These are phyloP conservation scores for Cordyceps javanica DNA, from an alignment of 2,329 filamentous ascomycete species.

Conservation along the genomic window DNA sequence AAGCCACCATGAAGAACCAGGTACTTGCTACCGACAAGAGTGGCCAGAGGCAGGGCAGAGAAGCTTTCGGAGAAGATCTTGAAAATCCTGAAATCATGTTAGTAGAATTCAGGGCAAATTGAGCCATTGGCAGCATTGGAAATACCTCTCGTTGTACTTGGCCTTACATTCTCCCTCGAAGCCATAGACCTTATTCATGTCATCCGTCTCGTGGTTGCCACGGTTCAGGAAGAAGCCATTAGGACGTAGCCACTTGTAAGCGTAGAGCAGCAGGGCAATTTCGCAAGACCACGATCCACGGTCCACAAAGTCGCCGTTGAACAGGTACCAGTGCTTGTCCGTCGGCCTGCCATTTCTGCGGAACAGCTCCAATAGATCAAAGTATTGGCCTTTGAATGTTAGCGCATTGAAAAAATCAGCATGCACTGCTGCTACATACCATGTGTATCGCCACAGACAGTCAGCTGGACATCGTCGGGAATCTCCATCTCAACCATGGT, in stretches of 20 bases:
- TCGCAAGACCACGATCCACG: slow-evolving; percentile 98
- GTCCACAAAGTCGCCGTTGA: slow-evolving; percentile 98
- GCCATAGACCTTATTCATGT: slow-evolving; percentile 98
- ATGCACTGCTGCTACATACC: slow-evolving; percentile 47
- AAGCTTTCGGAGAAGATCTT: slow-evolving; percentile 98
- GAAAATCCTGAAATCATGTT: slow-evolving; percentile 56
- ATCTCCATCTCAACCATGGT: slow-evolving; percentile 96
- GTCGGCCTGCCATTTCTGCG: slow-evolving; percentile 77
- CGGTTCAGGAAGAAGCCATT: slow-evolving; percentile 90
- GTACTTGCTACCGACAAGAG: slow-evolving; percentile 83
- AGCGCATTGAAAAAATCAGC: slow-evolving; percentile 13
- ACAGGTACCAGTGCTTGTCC: slow-evolving; percentile 87
- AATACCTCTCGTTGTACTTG: slow-evolving; percentile 82
- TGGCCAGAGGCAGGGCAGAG: slow-evolving; percentile 86
- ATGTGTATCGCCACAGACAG: slow-evolving; percentile 95
- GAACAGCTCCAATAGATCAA: slow-evolving; percentile 95
- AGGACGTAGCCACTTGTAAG: slow-evolving; percentile 93
- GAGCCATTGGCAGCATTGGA: not conserved
- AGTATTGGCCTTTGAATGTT: slow-evolving; percentile 73
- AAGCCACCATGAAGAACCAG: slow-evolving; percentile 90
- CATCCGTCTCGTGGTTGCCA: slow-evolving; percentile 97
- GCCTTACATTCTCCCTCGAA: slow-evolving; percentile 98
- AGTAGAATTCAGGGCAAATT: slow-evolving; percentile 10
- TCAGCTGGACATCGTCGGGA: slow-evolving; percentile 69
- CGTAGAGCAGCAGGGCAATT: slow-evolving; percentile 86